Conservation (phyloP, 192 early-diverging fungal species). For the Rhizophagus clarus region DNA sequence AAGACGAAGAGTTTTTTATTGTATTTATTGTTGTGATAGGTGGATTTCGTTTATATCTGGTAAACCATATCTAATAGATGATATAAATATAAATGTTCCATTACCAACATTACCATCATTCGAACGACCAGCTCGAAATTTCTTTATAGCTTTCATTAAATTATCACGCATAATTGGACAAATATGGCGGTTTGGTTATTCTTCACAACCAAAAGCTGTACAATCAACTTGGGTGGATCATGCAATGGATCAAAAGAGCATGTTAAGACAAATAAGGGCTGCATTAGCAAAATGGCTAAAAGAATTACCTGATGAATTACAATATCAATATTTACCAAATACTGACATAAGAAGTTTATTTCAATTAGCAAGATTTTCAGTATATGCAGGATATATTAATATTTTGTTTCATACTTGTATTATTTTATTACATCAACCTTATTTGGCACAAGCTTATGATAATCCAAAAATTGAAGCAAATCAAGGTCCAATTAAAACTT, state of each 20-base stretch:
- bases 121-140: background rate
- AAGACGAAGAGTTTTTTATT: constrained; percentile 30
- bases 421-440: constrained; percentile 32
- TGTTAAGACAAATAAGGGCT: constrained; percentile 21
- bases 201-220: constrained; percentile 24
- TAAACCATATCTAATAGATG: constrained; percentile 15
- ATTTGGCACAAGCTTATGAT: constrained; percentile 4
- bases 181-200: constrained; percentile 36
- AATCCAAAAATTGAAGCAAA: constrained; percentile 21
- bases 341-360: constrained; percentile 4
- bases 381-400: constrained; percentile 26
- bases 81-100: constrained; percentile 21
- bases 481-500: constrained; percentile 21
- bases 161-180: constrained; percentile 25
- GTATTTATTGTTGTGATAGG: constrained; percentile 27
- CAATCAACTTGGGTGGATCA: constrained; percentile 15
- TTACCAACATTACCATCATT: constrained; percentile 20
- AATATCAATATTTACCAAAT: constrained; percentile 34
- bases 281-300: constrained; percentile 30
- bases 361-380: constrained; percentile 20
- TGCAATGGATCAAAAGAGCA: constrained; percentile 23
- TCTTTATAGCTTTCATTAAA: constrained; percentile 25
- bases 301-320: constrained; percentile 33
- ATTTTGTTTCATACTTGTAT: constrained; percentile 32
- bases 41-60: constrained; percentile 17